Evolutionary conservation across 1,139 yeast species (phyloP).

Genomic region (Suhomyces coccinellae): DNA sequence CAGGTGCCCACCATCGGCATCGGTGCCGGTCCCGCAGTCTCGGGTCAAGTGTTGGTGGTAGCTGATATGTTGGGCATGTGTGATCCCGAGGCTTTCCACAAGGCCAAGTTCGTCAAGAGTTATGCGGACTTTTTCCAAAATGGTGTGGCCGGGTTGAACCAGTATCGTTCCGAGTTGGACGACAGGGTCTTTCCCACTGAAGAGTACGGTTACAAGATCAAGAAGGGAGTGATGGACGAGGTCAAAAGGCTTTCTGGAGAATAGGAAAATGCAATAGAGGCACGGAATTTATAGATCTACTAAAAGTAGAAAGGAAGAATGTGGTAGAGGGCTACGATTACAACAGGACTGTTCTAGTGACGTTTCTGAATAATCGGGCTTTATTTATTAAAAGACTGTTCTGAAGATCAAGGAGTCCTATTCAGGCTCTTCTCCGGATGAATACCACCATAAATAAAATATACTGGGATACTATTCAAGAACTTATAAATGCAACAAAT

Average conservation of each 20-base stretch:
- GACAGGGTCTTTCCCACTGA: conserved; percentile 57
- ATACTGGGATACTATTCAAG: no score
- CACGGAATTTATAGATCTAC: background rate
- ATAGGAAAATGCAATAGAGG: background rate
- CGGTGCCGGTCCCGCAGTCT: conserved; percentile 84
- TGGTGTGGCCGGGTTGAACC: conserved; percentile 53
- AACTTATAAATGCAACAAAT: no score
- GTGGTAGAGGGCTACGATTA: no score
- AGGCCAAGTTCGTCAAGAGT: conserved; percentile 76
- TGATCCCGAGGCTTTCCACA: conserved; percentile 44
- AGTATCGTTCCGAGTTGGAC: conserved; percentile 62
- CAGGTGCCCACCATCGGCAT: conserved; percentile 87
- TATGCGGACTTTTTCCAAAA: conserved; percentile 55
- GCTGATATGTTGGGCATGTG: conserved; percentile 81
- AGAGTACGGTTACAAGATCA: conserved; percentile 70
- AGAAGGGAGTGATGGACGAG: conserved; percentile 59
- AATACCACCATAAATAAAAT: no score
- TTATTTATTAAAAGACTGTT: no score
- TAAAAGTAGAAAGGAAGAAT: no score
- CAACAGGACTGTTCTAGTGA: no score
- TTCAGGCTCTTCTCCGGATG: no score
- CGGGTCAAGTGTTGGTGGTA: conserved; percentile 90
- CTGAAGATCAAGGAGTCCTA: no score
- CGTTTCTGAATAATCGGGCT: no score
- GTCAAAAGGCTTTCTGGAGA: conserved; percentile 27